Conservation (phyloP, 73 alveolate genomes). For the Stentor coeruleus region DNA sequence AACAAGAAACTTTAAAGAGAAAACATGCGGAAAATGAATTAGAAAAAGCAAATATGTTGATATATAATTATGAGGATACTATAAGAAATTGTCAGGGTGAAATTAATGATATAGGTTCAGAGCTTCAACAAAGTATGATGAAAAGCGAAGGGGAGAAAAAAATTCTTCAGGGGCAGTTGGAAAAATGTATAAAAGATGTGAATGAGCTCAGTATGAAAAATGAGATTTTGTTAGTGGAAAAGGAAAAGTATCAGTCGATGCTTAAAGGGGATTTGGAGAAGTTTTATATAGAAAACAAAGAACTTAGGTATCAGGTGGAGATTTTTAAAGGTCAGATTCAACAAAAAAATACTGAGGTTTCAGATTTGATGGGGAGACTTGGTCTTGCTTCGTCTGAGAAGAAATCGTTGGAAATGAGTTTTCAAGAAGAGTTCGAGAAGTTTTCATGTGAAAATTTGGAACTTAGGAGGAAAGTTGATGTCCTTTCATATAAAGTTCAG, state of each 20-base stretch:
- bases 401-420: background rate
- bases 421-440: background rate
- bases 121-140: background rate
- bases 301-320: background rate
- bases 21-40: constrained; percentile 5
- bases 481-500: too few relatives aligned
- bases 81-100: background rate
- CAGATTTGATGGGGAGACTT: background rate
- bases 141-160: background rate
- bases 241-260: background rate
- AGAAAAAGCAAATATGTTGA: background rate
- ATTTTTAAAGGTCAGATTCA: background rate
- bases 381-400: background rate
- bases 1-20: background rate
- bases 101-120: background rate
- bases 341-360: background rate
- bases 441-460: background rate
- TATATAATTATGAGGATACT: background rate
- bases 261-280: background rate
- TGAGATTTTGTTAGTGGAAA: background rate
- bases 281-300: background rate
- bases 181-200: background rate
- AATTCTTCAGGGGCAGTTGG: background rate
- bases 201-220: background rate
- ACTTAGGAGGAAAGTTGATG: too few relatives aligned